A percentile compares a stretch with the other conserved stretches of the same genome.
These are phyloP conservation scores for Tricharina praecox DNA, from an alignment of 495 filamentous ascomycete species.

Conservation along the genomic window DNA sequence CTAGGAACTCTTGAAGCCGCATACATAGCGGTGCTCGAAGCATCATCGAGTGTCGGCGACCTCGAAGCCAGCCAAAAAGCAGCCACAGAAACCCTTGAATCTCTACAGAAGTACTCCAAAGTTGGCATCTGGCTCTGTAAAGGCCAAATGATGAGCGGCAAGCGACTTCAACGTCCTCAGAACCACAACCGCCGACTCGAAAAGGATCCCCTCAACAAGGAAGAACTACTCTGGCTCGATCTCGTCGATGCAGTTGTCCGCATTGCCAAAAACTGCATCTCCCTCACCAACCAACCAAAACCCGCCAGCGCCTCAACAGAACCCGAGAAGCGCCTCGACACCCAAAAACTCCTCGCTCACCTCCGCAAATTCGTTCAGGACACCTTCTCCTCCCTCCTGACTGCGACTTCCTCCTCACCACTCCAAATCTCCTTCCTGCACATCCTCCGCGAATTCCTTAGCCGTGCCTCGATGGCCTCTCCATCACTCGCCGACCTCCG, in stretches of 20 bases:
- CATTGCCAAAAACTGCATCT: constrained; percentile 43
- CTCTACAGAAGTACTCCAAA: constrained; percentile 68
- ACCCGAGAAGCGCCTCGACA: neutral
- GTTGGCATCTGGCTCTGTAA: constrained; percentile 95
- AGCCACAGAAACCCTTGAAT: constrained; percentile 48
- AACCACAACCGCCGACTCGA: constrained; percentile 29
- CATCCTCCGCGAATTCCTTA: constrained; percentile 79
- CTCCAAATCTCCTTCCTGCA: constrained; percentile 57
- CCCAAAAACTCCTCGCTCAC: neutral
- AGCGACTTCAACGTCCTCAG: constrained; percentile 4
- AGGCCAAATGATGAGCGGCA: constrained; percentile 40
- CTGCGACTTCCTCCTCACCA: constrained; percentile 37
- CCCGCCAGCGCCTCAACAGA: constrained; percentile 8
- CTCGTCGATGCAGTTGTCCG: constrained; percentile 71
- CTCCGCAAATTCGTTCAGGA: constrained; percentile 72
- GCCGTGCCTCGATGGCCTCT: constrained; percentile 59
- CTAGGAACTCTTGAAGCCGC: constrained; percentile 62
- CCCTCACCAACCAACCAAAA: constrained; percentile 12
- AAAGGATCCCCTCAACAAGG: constrained; percentile 49
- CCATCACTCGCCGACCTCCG: constrained; percentile 78
- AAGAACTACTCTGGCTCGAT: constrained; percentile 80
- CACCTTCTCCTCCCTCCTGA: constrained; percentile 73
- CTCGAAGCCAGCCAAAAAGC: constrained; percentile 32
- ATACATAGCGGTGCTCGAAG: constrained; percentile 55
- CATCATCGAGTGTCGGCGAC: constrained; percentile 26